These are phyloP conservation scores for Oxalis stricta DNA, from an alignment of 441 rosid species.

Conservation along the genomic window DNA sequence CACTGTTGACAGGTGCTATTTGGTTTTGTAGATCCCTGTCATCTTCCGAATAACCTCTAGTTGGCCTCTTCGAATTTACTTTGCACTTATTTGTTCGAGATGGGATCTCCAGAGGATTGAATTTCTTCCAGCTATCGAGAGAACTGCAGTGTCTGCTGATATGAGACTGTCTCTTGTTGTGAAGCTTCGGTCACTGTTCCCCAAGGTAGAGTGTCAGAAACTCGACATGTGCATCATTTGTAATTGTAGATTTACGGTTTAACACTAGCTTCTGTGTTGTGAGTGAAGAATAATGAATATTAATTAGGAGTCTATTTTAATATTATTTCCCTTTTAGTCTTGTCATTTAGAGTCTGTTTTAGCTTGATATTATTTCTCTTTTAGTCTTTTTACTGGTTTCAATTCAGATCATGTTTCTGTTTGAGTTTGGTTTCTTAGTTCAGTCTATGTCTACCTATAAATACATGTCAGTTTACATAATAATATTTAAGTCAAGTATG, in stretches of 20 bases:
- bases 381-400: too few species aligned
- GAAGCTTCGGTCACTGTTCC: slow-evolving; percentile 46
- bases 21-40: slow-evolving; percentile 88
- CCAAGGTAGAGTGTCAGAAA: slow-evolving; percentile 43
- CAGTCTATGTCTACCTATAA: too few species aligned
- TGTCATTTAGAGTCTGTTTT: too few species aligned
- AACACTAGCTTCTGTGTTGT: too few species aligned
- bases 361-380: too few species aligned
- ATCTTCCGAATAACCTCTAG: slow-evolving; percentile 84
- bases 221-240: slow-evolving; percentile 25
- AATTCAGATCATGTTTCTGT: too few species aligned
- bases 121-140: slow-evolving; percentile 83
- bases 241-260: slow-evolving; percentile 8
- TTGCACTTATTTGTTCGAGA: slow-evolving; percentile 55
- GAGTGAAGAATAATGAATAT: too few species aligned
- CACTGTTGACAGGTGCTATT: slow-evolving; percentile 46
- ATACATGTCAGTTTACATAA: too few species aligned
- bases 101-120: slow-evolving; percentile 60
- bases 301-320: too few species aligned
- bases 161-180: slow-evolving; percentile 62
- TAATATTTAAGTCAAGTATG: too few species aligned
- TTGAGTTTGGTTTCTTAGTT: too few species aligned
- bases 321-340: too few species aligned
- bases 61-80: slow-evolving; percentile 91
- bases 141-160: slow-evolving; percentile 81